Evolutionary conservation across 2,329 filamentous ascomycete species (phyloP).

Genomic region (Truncatella angustata): DNA sequence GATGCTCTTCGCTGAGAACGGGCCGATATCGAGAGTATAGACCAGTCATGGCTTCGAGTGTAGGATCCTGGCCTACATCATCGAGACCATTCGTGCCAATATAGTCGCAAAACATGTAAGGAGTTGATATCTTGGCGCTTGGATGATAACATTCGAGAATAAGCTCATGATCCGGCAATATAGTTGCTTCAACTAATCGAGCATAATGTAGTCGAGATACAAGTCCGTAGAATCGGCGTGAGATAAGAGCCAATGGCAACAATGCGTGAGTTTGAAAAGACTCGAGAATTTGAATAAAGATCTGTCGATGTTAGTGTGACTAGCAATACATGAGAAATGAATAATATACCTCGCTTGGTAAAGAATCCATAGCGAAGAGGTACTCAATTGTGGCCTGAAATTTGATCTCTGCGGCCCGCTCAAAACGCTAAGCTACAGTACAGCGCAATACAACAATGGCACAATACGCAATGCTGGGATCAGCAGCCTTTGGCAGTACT

Average conservation of each 20-base stretch:
- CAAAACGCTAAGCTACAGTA: too few species aligned
- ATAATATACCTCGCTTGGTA: background rate
- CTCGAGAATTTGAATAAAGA: constrained; percentile 50
- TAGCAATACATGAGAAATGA: too few species aligned
- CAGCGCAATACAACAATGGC: too few species aligned
- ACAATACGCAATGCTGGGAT: too few species aligned
- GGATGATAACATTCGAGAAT: constrained; percentile 80
- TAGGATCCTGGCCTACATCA: constrained; percentile 32
- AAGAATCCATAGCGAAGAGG: background rate
- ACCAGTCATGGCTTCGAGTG: constrained; percentile 41
- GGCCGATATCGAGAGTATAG: constrained; percentile 73
- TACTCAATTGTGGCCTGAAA: too few species aligned
- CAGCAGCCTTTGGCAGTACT: too few species aligned
- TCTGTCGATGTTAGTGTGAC: constrained; percentile 32
- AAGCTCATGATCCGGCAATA: constrained; percentile 61
- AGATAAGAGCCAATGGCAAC: constrained; percentile 57
- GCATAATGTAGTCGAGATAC: constrained; percentile 63
- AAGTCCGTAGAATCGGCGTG: constrained; percentile 61
- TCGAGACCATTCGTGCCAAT: constrained; percentile 61
- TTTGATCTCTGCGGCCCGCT: too few species aligned
- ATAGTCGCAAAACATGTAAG: constrained; percentile 66
- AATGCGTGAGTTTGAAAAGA: constrained; percentile 48
- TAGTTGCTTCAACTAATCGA: constrained; percentile 58
- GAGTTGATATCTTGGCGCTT: constrained; percentile 64
- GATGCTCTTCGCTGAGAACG: constrained; percentile 49